Percentiles rank a stretch among this genome's conserved stretches.
These are phyloP conservation scores for Oryza officinalis DNA, from an alignment of 176 grass and related monocot species.

Conservation along the genomic window DNA sequence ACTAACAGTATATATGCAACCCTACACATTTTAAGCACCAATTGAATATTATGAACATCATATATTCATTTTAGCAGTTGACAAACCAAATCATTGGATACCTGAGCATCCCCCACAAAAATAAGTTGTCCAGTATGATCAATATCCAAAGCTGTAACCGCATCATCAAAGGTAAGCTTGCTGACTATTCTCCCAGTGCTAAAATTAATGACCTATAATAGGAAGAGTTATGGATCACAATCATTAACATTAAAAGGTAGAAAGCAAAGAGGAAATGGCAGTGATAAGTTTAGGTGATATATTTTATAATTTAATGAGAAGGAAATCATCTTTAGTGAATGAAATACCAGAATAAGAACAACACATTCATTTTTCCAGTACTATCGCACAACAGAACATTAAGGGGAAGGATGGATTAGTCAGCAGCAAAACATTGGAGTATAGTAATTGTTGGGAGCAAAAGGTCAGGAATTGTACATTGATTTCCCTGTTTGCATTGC, in stretches of 20 bases:
- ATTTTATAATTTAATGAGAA: constrained; percentile 12
- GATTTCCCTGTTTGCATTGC: constrained; percentile 91
- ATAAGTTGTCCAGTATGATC: constrained; percentile 94
- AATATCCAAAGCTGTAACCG: constrained; percentile 90
- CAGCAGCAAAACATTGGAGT: constrained; percentile 12
- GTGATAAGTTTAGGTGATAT: constrained; percentile 24
- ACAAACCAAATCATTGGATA: constrained; percentile 41
- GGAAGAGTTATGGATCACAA: constrained; percentile 41
- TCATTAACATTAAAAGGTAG: background rate
- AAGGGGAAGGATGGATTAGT: background rate
- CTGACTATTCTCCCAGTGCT: constrained; percentile 90
- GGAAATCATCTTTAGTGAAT: background rate
- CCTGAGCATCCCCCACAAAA: constrained; percentile 90
- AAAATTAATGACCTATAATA: constrained; percentile 87
- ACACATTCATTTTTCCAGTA: constrained; percentile 20
- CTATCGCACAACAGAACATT: constrained; percentile 7
- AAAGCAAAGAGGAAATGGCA: background rate
- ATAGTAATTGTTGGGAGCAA: constrained; percentile 13
- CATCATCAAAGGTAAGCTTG: constrained; percentile 91
- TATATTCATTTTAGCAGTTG: background rate
- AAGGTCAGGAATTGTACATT: constrained; percentile 59
- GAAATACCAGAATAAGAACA: constrained; percentile 1
- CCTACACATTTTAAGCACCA: constrained; percentile 54
- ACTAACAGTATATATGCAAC: constrained; percentile 76
- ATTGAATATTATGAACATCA: constrained; percentile 30